Evolutionary conservation across 257 asterid genomes (phyloP).

Genomic region (Striga asiatica): DNA sequence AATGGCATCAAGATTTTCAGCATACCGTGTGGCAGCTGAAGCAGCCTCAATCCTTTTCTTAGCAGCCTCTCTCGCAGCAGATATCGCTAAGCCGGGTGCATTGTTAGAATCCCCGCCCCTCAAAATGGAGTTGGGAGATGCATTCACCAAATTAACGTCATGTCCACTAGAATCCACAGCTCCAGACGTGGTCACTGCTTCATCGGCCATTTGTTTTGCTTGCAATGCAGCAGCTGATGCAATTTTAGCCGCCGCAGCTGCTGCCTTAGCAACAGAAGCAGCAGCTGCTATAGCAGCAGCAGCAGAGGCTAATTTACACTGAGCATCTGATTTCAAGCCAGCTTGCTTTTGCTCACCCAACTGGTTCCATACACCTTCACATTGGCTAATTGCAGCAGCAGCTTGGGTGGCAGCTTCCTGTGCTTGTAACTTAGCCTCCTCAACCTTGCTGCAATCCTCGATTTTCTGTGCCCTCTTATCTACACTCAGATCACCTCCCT

Average conservation of each 20-base stretch:
- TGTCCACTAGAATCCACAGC: conserved; percentile 15
- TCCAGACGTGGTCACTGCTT: conserved; percentile 38
- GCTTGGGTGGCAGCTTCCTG: conserved; percentile 81
- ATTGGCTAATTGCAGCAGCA: conserved; percentile 58
- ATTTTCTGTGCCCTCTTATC: conserved; percentile 34
- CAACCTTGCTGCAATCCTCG: conserved; percentile 48
- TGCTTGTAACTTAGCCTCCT: conserved; percentile 80
- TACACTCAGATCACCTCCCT: conserved; percentile 23
- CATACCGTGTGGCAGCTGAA: conserved; percentile 89
- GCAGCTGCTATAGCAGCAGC: conserved; percentile 91
- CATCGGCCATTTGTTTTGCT: conserved; percentile 86
- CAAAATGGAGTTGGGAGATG: conserved; percentile 52
- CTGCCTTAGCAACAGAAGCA: conserved; percentile 94
- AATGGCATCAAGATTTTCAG: conserved; percentile 84
- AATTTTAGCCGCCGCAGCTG: conserved; percentile 92
- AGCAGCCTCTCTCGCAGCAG: conserved; percentile 92
- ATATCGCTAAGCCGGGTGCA: conserved; percentile 47
- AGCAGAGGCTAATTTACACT: conserved; percentile 76
- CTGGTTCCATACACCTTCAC: conserved; percentile 75
- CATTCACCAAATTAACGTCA: conserved; percentile 29
- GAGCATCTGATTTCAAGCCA: conserved; percentile 48
- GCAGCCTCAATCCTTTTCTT: conserved; percentile 87
- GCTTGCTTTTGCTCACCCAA: conserved; percentile 52
- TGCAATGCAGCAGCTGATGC: conserved; percentile 79
- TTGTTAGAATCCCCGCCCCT: conserved; percentile 37